Percentiles rank a stretch among this genome's conserved stretches.
These are phyloP conservation scores for Porodaedalea pini DNA, from an alignment of 1,284 basidiomycete genomes.

Conservation along the genomic window DNA sequence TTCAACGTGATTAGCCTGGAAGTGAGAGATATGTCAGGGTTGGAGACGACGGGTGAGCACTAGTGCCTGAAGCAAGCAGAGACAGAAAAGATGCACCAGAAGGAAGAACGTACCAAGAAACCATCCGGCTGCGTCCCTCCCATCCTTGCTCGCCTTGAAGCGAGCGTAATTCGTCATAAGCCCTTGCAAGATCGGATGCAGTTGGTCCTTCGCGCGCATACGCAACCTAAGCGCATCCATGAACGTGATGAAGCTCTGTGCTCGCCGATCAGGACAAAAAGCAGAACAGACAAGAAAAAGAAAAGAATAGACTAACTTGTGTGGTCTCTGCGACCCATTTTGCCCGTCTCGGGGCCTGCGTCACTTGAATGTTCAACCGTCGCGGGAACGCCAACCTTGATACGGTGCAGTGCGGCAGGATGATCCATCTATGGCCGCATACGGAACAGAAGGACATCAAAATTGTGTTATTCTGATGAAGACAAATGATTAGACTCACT, in stretches of 20 bases:
- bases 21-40: background rate
- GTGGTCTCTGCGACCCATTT: conserved; percentile 99
- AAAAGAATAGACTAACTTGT: conserved; percentile 52
- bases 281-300: background rate
- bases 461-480: conserved; percentile 5
- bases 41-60: background rate
- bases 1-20: conserved; percentile 92
- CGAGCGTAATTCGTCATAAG: conserved; percentile 89
- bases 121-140: conserved; percentile 91
- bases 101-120: conserved; percentile 71
- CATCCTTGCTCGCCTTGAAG: conserved; percentile 93
- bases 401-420: conserved; percentile 86
- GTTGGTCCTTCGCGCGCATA: conserved; percentile 92
- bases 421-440: conserved; percentile 77
- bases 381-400: conserved; percentile 92
- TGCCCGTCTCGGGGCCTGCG: conserved; percentile 80
- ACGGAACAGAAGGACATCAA: background rate
- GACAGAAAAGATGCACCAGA: background rate
- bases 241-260: conserved; percentile 93
- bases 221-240: conserved; percentile 96
- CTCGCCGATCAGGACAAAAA: too few species aligned
- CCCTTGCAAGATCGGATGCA: conserved; percentile 93
- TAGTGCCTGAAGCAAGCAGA: background rate
- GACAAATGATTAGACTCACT: conserved; percentile 43
- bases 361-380: conserved; percentile 91